Base-by-base conservation (phyloP, 2,329 filamentous ascomycete genomes). In the Pyricularia grisea region DNA sequence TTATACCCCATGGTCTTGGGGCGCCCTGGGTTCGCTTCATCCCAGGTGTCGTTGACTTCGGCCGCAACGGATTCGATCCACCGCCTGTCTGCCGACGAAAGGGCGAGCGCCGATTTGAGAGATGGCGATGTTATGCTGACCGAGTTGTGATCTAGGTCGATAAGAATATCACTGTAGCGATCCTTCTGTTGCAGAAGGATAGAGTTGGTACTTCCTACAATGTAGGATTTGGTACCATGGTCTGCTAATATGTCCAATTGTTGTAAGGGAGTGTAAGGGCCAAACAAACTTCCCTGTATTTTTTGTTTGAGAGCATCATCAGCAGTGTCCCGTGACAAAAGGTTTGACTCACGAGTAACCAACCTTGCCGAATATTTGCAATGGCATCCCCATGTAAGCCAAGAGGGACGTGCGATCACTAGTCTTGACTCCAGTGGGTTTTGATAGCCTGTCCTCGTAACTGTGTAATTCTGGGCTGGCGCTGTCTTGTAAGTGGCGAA, bases 21-120 rank as follows among this genome's bases (percentile, higher is more conserved):
- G 66, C 92, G 86, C 71, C 88, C 88, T 0, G 95, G 95, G 75
- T 98, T 94, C 4, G 88, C 83, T 61, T 97, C 93, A 76, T 99
- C 95, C 95, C 95, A 99, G 0, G 95, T 97, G 72, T 98, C 93
- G 74, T 95, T 92, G 27, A 99, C 92, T 58, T 93, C 92, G 74
- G 97, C 92, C 0, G 93, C 96, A 68, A 99, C 85, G 74, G 93
- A 94, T 79, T 99, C 95, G 73, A 99, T 97, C 94, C 95, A 99
- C 69, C 95, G 87, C 70, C 95, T 87, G 76, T 99, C 95, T 0
- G 95, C 91, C 11, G 89, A 89, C 0, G 95, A 95, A 2, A 99
- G 87, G 0, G 87, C 80, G 5, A 98, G 83, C 0, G 93, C 93
- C 55, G 84, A 81, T 66, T 91, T 89, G 17, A 99, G 83, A 5